Percentiles rank a stretch among this genome's conserved stretches.
Conservation (phyloP, 345 rosid species). For the Nephelium lappaceum region DNA sequence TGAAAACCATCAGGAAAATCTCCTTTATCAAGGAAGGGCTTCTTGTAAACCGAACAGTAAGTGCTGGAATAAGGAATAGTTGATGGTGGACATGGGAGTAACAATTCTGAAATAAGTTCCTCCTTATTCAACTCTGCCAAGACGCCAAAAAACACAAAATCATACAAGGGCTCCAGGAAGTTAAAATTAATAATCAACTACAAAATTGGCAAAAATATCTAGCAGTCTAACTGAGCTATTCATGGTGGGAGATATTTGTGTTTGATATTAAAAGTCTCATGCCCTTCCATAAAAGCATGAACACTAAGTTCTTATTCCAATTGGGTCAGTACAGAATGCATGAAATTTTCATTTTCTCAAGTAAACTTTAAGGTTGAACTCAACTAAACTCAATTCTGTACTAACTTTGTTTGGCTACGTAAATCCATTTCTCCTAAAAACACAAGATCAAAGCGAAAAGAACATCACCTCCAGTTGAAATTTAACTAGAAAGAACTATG, state of each 20-base stretch:
- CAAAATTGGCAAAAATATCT: neutral
- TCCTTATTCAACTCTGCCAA: conserved; percentile 70
- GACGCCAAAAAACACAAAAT: neutral
- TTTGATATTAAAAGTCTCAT: neutral
- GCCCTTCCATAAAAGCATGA: neutral
- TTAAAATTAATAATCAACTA: neutral
- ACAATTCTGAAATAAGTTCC: conserved; percentile 69
- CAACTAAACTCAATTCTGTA: neutral
- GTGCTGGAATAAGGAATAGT: conserved; percentile 39
- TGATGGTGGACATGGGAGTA: conserved; percentile 47
- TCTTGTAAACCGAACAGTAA: conserved; percentile 37
- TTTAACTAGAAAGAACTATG: neutral
- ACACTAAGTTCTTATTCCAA: neutral
- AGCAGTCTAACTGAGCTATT: neutral
- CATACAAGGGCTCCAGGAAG: neutral
- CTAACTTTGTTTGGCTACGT: neutral
- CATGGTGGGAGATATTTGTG: neutral
- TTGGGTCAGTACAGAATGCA: neutral
- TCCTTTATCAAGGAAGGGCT: conserved; percentile 32
- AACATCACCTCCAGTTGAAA: neutral
- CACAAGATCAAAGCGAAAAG: neutral
- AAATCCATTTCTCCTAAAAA: neutral
- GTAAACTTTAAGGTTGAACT: neutral
- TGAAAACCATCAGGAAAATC: conserved; percentile 29
- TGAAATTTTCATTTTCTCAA: neutral